Evolutionary conservation across 1,284 basidiomycete species (phyloP).

Genomic region (Clitocybe nebularis): DNA sequence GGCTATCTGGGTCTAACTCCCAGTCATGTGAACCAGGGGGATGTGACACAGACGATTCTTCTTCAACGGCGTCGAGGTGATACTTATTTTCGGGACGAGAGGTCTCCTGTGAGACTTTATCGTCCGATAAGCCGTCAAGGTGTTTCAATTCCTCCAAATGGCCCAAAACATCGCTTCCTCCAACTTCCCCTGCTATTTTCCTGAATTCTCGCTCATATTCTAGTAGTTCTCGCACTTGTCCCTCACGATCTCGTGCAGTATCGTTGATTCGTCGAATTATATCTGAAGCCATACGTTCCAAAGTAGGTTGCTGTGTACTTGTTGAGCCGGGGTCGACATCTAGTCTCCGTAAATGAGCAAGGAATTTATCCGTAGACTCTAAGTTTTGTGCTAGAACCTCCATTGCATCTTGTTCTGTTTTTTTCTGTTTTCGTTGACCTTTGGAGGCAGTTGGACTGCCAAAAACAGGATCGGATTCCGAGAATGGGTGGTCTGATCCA

Average conservation of each 20-base stretch:
- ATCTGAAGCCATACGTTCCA: slow-evolving; percentile 72
- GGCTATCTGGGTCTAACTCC: slow-evolving; percentile 54
- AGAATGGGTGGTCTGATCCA: slow-evolving; percentile 16
- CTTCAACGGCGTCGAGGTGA: slow-evolving; percentile 42
- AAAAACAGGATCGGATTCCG: slow-evolving; percentile 42
- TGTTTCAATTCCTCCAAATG: slow-evolving; percentile 59
- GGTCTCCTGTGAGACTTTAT: slow-evolving; percentile 23
- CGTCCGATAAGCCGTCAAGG: slow-evolving; percentile 40
- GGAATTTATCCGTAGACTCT: slow-evolving; percentile 72
- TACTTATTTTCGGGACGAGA: slow-evolving; percentile 19
- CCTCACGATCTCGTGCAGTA: slow-evolving; percentile 68
- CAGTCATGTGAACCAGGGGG: slow-evolving; percentile 45
- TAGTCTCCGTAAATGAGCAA: slow-evolving; percentile 62
- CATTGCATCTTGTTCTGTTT: slow-evolving; percentile 63
- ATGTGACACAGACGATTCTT: slow-evolving; percentile 32
- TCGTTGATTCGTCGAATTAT: slow-evolving; percentile 74
- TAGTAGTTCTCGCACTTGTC: slow-evolving; percentile 69
- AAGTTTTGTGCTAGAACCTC: slow-evolving; percentile 67
- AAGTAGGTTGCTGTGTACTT: slow-evolving; percentile 41
- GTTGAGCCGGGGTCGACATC: slow-evolving; percentile 50
- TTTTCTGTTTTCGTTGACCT: slow-evolving; percentile 26
- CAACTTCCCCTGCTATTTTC: slow-evolving; percentile 70
- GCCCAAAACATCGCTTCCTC: slow-evolving; percentile 69
- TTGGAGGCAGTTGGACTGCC: slow-evolving; percentile 31
- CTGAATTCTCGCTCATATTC: slow-evolving; percentile 76